A percentile compares a stretch with the other conserved stretches of the same genome.
phyloP scores from a whole-genome alignment of 306 rosid genomes.

The Trichosanthes truncata region DNA sequence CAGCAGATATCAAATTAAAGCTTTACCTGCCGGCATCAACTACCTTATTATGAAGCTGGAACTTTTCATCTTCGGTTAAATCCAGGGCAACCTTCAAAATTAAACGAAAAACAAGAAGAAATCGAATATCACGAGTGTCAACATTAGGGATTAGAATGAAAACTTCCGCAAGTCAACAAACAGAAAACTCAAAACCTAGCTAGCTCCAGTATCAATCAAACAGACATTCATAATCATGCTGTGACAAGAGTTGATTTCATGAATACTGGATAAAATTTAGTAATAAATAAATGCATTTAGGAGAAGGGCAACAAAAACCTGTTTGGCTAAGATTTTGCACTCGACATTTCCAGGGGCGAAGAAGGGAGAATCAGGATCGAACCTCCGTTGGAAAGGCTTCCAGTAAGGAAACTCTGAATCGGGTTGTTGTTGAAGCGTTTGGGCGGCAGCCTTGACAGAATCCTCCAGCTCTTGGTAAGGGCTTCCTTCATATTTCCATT shows the following conservation, averaged over 20 bases:
- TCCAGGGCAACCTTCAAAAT: constrained; percentile 68
- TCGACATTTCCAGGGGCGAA: constrained; percentile 78
- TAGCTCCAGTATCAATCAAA: background rate
- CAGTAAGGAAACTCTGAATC: constrained; percentile 55
- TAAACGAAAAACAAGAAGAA: background rate
- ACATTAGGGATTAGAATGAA: background rate
- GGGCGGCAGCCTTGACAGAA: constrained; percentile 25
- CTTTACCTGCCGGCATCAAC: constrained; percentile 56
- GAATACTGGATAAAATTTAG: background rate
- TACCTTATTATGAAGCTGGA: constrained; percentile 36
- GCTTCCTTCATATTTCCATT: constrained; percentile 20
- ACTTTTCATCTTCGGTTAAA: constrained; percentile 60
- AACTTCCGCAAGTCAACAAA: background rate
- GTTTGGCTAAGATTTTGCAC: constrained; percentile 80
- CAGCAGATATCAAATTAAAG: background rate
- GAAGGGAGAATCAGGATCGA: constrained; percentile 65
- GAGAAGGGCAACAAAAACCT: constrained; percentile 33
- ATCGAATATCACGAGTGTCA: background rate
- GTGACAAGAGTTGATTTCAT: background rate
- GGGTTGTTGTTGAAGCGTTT: background rate
- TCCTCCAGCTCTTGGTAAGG: constrained; percentile 20
- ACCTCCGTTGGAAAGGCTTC: constrained; percentile 52
- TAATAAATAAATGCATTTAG: background rate
- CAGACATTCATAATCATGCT: background rate
- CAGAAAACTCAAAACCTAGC: background rate